Base-by-base conservation (phyloP, 768 basidiomycete genomes). In the Daedalea quercina region DNA sequence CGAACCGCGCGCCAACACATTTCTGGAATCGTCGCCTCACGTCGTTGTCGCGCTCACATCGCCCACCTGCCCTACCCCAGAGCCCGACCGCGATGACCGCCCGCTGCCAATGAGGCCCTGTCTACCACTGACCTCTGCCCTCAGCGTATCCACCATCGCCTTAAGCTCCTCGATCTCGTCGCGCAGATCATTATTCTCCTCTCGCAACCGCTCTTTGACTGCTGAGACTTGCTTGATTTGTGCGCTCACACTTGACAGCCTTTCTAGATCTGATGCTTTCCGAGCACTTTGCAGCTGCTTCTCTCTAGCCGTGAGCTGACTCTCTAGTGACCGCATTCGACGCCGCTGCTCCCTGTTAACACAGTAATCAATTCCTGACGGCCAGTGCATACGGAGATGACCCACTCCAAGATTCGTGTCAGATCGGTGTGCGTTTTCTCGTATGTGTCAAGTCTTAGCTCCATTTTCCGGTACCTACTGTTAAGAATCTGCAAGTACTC, bases 131-230 rank as follows among this genome's bases (percentile, higher is more conserved):
- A 77, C 67, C 58, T 3, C 9, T 15, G 44, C 76, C 58, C 78
- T 85, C 60, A 89, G 65, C 20, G 81, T 60, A 59, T 90, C 86
- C 11, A 90, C 73, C 76, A 85, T 87, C 22, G 80, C 84, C 53
- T 75, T 76, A 67, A 90, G 65, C 60, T 88, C 86, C 55, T 89
- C 80, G 37, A 79, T 66, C 56, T 81, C 79, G 22, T 82, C 79
- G 40, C 68, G 63, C 53, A 82, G 58, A 22, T 75, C 74, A 2
- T 65, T 65, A 54, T 90, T 91, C 56, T 85, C 78, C 20, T 81
- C 79, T 31, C 73, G 70, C 42, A 90, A 62, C 50, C 70, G 73
- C 44, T 70, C 67, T 58, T 86, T 86, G n/a, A 70, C 66, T 19
- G 73, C 67, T n/a, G 63, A 67, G 41, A 84, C 63, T 61, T 80